These are phyloP conservation scores for Penicillium janthinellum DNA, from an alignment of 2,329 filamentous ascomycete genomes.

Conservation along the genomic window DNA sequence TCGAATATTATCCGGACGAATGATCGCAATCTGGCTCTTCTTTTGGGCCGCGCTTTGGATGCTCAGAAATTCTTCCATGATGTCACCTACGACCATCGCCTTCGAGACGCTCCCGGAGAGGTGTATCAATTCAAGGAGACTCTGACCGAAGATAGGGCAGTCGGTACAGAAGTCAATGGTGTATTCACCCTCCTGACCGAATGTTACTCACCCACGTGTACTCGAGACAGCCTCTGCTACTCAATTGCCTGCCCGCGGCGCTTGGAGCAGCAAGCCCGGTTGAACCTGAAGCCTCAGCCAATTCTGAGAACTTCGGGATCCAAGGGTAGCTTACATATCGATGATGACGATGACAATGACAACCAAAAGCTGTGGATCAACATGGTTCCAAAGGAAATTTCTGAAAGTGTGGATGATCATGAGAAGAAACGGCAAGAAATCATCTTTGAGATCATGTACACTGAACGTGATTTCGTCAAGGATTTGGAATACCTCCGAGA, in stretches of 20 bases:
- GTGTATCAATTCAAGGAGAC: conserved; percentile 97
- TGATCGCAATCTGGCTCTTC: conserved; percentile 87
- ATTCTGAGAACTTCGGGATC: conserved; percentile 75
- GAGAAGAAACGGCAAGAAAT: conserved; percentile 98
- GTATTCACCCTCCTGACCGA: conserved; percentile 96
- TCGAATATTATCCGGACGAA: conserved; percentile 97
- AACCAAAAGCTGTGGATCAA: conserved; percentile 99
- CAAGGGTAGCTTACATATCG: conserved; percentile 66
- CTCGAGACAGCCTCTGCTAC: conserved; percentile 91
- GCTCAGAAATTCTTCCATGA: conserved; percentile 99
- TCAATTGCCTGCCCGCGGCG: conserved; percentile 94
- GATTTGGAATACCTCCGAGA: conserved; percentile 96
- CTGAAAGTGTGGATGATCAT: conserved; percentile 81
- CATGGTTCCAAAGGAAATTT: conserved; percentile 91
- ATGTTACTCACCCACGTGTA: conserved; percentile 97
- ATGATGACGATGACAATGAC: conserved; percentile 82
- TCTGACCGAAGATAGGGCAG: conserved; percentile 70
- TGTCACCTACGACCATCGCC: conserved; percentile 93
- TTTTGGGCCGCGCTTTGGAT: conserved; percentile 88
- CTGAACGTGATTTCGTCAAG: conserved; percentile 97
- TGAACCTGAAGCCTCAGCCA: conserved; percentile 91
- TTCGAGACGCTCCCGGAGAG: conserved; percentile 91
- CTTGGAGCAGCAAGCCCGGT: conserved; percentile 88
- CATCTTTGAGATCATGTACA: conserved; percentile 98
- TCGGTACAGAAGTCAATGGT: conserved; percentile 76